Evolutionary conservation across 345 rosid species (phyloP).

Genomic region (Gynandropsis gynandra): DNA sequence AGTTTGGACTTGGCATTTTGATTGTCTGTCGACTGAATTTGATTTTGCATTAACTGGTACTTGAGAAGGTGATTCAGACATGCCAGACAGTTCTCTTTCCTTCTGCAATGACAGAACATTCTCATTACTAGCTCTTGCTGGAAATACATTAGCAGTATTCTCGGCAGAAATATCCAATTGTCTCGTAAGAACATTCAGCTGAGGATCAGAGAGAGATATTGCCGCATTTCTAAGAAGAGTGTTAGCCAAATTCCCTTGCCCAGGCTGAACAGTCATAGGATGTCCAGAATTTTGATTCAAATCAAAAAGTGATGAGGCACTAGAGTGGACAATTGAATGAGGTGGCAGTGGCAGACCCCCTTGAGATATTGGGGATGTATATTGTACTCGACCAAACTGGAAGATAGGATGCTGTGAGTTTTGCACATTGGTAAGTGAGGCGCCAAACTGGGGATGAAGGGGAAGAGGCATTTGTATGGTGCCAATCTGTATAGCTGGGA

Average conservation of each 20-base stretch:
- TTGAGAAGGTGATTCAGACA: conserved; percentile 30
- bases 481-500: conserved; percentile 98
- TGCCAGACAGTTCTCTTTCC: conserved; percentile 35
- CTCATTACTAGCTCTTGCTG: conserved; percentile 34
- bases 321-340: conserved; percentile 49
- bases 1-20: conserved; percentile 36
- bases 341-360: conserved; percentile 64
- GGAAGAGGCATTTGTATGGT: conserved; percentile 99
- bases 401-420: conserved; percentile 67
- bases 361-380: conserved; percentile 71
- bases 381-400: conserved; percentile 86
- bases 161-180: conserved; percentile 40
- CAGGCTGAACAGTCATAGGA: conserved; percentile 35
- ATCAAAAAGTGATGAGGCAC: conserved; percentile 35
- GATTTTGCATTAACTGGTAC: conserved; percentile 35
- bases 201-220: conserved; percentile 37
- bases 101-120: conserved; percentile 30
- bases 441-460: conserved; percentile 53
- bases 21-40: conserved; percentile 33
- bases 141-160: conserved; percentile 27
- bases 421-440: conserved; percentile 56
- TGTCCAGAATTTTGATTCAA: conserved; percentile 46
- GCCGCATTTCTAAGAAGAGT: conserved; percentile 28
- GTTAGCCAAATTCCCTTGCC: conserved; percentile 34
- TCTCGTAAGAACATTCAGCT: conserved; percentile 38